Percentiles rank a stretch among this genome's conserved stretches.
Evolutionary conservation across 1,139 yeast genomes (phyloP).

Genomic region (Lodderomyces beijingensis): DNA sequence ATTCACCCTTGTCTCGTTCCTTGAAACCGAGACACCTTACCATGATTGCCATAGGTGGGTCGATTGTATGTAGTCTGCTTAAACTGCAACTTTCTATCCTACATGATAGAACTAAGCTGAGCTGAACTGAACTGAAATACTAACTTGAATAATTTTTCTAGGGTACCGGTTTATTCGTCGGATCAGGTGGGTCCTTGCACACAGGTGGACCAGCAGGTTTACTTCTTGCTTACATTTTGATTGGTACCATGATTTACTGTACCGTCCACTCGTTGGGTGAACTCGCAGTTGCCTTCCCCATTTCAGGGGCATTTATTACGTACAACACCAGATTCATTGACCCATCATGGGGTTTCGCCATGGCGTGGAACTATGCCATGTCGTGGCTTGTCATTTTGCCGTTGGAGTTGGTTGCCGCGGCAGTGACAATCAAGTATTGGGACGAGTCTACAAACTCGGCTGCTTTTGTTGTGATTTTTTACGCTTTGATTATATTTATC

Average conservation of each 20-base stretch:
- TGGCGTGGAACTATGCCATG: slow-evolving; percentile 37
- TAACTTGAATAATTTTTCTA: no score
- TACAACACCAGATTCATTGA: slow-evolving; percentile 70
- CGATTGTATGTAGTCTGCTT: no score
- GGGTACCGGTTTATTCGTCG: slow-evolving; percentile 36
- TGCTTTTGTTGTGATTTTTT: slow-evolving; percentile 42
- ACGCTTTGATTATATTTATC: slow-evolving; percentile 30
- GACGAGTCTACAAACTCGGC: slow-evolving; percentile 32
- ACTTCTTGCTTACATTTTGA: slow-evolving; percentile 46
- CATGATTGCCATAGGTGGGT: slow-evolving; percentile 45
- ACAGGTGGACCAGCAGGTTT: slow-evolving; percentile 70
- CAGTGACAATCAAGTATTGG: slow-evolving; percentile 43
- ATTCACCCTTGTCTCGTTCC: slow-evolving; percentile 42
- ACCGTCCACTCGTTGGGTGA: slow-evolving; percentile 61
- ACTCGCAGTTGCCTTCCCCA: slow-evolving; percentile 57
- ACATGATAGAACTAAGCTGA: no score
- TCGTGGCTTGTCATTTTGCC: slow-evolving; percentile 44
- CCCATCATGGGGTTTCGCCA: slow-evolving; percentile 55
- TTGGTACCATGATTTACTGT: slow-evolving; percentile 43
- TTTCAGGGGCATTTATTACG: slow-evolving; percentile 56
- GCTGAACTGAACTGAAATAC: no score
- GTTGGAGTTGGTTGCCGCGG: slow-evolving; percentile 41
- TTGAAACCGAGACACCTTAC: slow-evolving; percentile 39
- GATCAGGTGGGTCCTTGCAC: slow-evolving; percentile 64
- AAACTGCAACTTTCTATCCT: no score